Base-by-base conservation (phyloP, 495 filamentous ascomycete genomes). In the Tuber calosporum region DNA sequence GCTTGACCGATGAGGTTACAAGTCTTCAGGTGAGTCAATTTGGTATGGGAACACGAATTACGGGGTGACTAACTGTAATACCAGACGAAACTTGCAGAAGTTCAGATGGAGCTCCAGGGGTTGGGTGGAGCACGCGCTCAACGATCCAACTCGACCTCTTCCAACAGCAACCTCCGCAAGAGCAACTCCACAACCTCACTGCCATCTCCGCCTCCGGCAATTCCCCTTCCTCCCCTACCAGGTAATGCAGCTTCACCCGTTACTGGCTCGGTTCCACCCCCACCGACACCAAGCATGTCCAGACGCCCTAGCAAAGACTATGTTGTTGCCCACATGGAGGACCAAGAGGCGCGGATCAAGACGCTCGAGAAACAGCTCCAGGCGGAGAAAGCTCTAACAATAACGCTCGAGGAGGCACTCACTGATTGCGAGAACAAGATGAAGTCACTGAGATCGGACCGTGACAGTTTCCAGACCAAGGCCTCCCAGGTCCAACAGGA, bases 351-450 rank as follows among this genome's bases (percentile, higher is more conserved):
- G 53, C 94, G 93, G 68, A 96, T 99, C 81, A 90, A 91, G 67
- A 94, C 93, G 37, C 97, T 99, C 76, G 95, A 98, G 85, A 97
- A 97, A 85, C 93, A 98, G 81, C 88, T 99, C 41, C 91, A 90
- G 74, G 94, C 96, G 38, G 95, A 99, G 85, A 97, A 96, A 82
- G 94, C 98, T 81, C 89, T 99, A 38, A 98, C 94, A 7, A 88
- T 91, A 30, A 97, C 93, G 41, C 86, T 99, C 42, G 95, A 99
- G 81, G 94, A 98, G 84, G 96, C 95, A 37, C 87, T 99, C 58
- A 93, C 92, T 9, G 96, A 98, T 79, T 89, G 98, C 26, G 95
- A 99, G 83, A 96, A 94, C 85, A 84, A 85, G 42, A 82, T 82
- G 80, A 82, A 82, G 40, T 73, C 77, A 19, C 42, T 82, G 34